Conservation (phyloP, 1,139 yeast species). For the Candida sanyaensis region DNA sequence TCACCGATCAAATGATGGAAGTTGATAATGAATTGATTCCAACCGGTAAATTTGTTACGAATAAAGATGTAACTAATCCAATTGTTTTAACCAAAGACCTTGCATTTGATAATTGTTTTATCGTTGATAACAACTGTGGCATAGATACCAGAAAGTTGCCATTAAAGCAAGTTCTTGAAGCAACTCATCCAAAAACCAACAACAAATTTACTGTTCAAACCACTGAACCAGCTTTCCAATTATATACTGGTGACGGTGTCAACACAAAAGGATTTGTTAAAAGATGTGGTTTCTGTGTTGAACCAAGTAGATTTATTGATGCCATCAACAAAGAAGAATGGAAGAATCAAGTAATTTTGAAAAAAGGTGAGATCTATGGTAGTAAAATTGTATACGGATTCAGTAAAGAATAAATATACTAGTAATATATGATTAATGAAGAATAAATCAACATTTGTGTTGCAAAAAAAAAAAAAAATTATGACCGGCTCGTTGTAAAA, state of each 20-base stretch:
- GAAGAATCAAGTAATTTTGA: conserved; percentile 52
- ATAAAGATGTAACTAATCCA: conserved; percentile 23
- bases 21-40: conserved; percentile 44
- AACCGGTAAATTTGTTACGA: conserved; percentile 45
- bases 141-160: conserved; percentile 46
- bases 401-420: conserved; percentile 7
- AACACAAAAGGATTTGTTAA: conserved; percentile 39
- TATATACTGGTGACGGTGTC: conserved; percentile 63
- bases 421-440: background rate
- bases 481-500: too few species aligned
- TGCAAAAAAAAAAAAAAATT: background rate
- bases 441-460: background rate
- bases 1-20: conserved; percentile 35
- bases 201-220: conserved; percentile 47
- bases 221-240: conserved; percentile 71
- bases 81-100: conserved; percentile 24
- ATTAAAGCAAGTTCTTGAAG: conserved; percentile 42
- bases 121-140: conserved; percentile 33
- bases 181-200: conserved; percentile 49
- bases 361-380: conserved; percentile 58
- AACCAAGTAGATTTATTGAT: conserved; percentile 61
- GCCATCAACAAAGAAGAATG: conserved; percentile 54
- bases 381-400: conserved; percentile 43
- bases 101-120: conserved; percentile 54
- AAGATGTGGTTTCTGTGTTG: conserved; percentile 65